Conservation (phyloP, 805 yeast species). For the Ogataea henricii region DNA sequence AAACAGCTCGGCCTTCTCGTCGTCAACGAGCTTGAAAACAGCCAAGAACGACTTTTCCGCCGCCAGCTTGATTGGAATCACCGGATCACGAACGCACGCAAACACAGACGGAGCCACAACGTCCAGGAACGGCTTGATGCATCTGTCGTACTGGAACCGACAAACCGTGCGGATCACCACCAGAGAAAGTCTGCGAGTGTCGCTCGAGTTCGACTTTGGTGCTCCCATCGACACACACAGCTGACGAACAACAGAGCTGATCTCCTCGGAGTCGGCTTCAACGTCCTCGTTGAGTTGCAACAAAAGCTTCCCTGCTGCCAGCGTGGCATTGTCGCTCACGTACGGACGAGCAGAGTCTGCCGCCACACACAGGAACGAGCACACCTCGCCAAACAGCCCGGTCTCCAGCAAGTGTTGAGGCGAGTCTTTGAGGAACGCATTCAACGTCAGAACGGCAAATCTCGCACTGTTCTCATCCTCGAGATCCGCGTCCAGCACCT, state of each 20-base stretch:
- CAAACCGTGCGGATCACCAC: slow-evolving; percentile 76
- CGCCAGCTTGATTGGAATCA: slow-evolving; percentile 89
- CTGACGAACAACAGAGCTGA: slow-evolving; percentile 47
- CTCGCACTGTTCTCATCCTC: slow-evolving; percentile 45
- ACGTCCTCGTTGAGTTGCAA: slow-evolving; percentile 45
- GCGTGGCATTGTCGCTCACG: slow-evolving; percentile 71
- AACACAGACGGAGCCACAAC: slow-evolving; percentile 72
- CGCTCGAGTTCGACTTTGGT: slow-evolving; percentile 65
- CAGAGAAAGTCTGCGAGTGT: slow-evolving; percentile 76
- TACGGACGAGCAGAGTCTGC: slow-evolving; percentile 46
- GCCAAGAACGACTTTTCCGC: slow-evolving; percentile 88
- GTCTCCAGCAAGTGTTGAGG: slow-evolving; percentile 62
- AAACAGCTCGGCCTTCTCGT: slow-evolving; percentile 53
- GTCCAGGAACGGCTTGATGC: slow-evolving; percentile 56
- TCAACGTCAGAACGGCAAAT: slow-evolving; percentile 71
- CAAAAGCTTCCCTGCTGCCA: slow-evolving; percentile 81
- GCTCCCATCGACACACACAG: slow-evolving; percentile 49
- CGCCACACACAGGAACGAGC: slow-evolving; percentile 48
- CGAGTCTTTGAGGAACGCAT: slow-evolving; percentile 78
- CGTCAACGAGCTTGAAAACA: slow-evolving; percentile 71
- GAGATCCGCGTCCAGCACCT: slow-evolving; percentile 52
- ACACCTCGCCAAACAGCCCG: slow-evolving; percentile 52
- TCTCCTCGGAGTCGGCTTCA: slow-evolving; percentile 39
- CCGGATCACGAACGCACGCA: slow-evolving; percentile 79
- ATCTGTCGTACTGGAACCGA: slow-evolving; percentile 53